Evolutionary conservation across 139 green algal species (phyloP), one percentile per base, ranked within the genome.

Genomic region (Edaphochlamys debaryana): DNA sequence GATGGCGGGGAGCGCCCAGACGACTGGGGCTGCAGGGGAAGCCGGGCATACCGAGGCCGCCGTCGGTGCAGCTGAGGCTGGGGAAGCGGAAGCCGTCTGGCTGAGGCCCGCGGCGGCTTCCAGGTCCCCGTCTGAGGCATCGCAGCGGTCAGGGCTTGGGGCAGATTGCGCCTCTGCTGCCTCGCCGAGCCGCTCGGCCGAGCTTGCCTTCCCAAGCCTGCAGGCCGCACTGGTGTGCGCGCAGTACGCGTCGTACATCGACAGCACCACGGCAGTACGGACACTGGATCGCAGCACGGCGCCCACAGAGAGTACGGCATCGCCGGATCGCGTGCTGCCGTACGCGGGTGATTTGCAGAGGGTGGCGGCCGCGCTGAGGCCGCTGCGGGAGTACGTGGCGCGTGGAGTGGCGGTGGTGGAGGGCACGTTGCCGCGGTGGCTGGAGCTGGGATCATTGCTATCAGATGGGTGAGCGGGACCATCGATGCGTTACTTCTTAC

Each of bases 401-500:
- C 19, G 1, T 25, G 4, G 42, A 29, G 36, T 45, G 60, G 30
- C 1, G 29, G 60, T 72, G 75, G 17, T 81, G 13, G 30, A 32
- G 60, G 29, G 11, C 17, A 30, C 25, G 4, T 13, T 81, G 60
- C 75, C 75, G 6, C 32, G 1, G 23, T 81, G 75, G 75, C 0
- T 63, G 60, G 37, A 4, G 22, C 75, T 81, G 25, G 75, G 75
- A 13, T 79, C 50, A 3, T 36, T 79, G 72, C 54, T 79, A 23
- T 62, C 41, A 2, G 45, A n/a, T 0, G 69, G 25, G 13, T 77
- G 69, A 77, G 48, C 25, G 58, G 23, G 6, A 66, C 6, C 23
- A 15, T 36, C 6, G 58, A 6, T 32, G 58, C 58, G 58, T 23
- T 66, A 9, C 15, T 54, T 54, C 48, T 54, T 54, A 54, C 48